Evolutionary conservation across 2,329 filamentous ascomycete genomes (phyloP).

Genomic region (Fusarium incarnatum): DNA sequence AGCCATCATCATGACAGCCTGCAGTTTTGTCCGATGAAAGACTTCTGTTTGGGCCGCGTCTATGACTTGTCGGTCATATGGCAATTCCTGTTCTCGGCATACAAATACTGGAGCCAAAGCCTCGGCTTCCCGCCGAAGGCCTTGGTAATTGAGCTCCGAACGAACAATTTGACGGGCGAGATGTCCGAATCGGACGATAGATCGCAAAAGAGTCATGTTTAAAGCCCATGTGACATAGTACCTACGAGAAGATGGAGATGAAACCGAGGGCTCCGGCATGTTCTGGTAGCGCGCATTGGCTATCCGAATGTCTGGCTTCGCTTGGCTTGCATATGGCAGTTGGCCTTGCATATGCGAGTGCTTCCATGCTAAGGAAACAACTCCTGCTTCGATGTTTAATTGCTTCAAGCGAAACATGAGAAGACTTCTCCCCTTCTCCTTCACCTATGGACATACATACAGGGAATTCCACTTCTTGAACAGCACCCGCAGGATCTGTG

Average conservation of each 20-base stretch:
- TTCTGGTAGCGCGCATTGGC: background rate
- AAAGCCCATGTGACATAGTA: conserved; percentile 7
- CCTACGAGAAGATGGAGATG: background rate
- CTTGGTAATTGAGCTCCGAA: background rate
- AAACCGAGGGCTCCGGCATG: conserved; percentile 5
- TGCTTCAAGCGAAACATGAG: background rate
- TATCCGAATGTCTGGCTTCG: background rate
- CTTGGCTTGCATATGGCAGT: background rate
- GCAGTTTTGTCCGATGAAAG: background rate
- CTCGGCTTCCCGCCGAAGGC: conserved; percentile 34
- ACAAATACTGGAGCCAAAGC: conserved; percentile 6
- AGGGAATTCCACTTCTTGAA: background rate
- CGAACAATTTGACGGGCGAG: background rate
- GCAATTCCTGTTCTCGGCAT: conserved; percentile 10
- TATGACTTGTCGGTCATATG: conserved; percentile 23
- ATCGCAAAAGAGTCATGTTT: background rate
- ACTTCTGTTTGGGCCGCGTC: background rate
- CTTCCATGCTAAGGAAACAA: background rate
- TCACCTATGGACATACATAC: background rate
- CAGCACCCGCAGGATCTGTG: conserved; percentile 14
- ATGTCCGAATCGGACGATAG: conserved; percentile 20
- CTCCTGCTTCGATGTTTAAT: background rate
- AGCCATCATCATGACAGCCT: background rate
- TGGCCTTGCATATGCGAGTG: background rate
- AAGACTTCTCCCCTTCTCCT: too few relatives aligned